A percentile compares a stretch with the other conserved stretches of the same genome.
Evolutionary conservation across 805 yeast species (phyloP).

Genomic region (Teunomyces kruisii): DNA sequence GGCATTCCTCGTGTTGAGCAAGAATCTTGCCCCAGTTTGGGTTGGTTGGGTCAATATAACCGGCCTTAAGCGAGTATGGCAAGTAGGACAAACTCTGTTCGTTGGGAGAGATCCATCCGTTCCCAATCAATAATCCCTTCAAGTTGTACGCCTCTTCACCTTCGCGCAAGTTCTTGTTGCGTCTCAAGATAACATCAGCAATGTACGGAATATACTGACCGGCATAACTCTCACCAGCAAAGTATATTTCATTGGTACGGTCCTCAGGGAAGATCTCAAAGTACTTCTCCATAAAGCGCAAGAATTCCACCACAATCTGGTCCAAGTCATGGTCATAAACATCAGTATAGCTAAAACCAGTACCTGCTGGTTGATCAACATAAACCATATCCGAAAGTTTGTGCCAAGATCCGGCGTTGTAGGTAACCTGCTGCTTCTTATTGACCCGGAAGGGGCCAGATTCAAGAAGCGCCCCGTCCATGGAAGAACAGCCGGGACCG

Average conservation of each 20-base stretch:
- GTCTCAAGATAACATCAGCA: constrained; percentile 58
- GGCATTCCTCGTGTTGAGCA: constrained; percentile 58
- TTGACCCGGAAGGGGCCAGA: constrained; percentile 80
- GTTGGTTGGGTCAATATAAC: constrained; percentile 47
- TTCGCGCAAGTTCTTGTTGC: constrained; percentile 30
- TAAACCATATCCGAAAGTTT: constrained; percentile 74
- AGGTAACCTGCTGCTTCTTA: constrained; percentile 39
- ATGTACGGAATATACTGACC: constrained; percentile 95
- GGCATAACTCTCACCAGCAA: constrained; percentile 96
- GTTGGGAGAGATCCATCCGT: constrained; percentile 93
- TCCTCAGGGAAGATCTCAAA: constrained; percentile 75
- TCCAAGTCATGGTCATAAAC: constrained; percentile 53
- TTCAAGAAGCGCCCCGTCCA: constrained; percentile 96
- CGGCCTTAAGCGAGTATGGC: constrained; percentile 64
- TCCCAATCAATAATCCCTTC: constrained; percentile 76
- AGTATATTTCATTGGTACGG: constrained; percentile 55
- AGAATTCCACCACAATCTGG: constrained; percentile 61
- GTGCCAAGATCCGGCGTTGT: constrained; percentile 82
- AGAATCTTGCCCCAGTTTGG: constrained; percentile 43
- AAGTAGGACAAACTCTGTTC: constrained; percentile 78
- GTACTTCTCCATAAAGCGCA: constrained; percentile 64
- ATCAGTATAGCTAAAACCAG: constrained; percentile 77
- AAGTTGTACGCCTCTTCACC: constrained; percentile 39
- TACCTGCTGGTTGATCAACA: constrained; percentile 93
- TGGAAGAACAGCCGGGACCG: constrained; percentile 97